These are phyloP conservation scores for Myxozyma kluyveri DNA, from an alignment of 805 yeast species.

Conservation along the genomic window DNA sequence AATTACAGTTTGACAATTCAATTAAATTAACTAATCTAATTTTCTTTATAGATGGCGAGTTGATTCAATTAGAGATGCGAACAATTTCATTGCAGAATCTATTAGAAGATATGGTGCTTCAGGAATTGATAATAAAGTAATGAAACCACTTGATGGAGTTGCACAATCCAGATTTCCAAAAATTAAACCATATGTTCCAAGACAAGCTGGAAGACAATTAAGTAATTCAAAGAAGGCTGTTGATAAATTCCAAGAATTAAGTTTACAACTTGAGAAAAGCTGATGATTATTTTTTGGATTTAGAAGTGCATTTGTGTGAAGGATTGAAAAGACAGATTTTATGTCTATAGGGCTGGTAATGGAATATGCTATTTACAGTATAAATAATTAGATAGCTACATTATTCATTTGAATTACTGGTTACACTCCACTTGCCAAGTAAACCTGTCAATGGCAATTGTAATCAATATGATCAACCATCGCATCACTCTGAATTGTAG, in stretches of 20 bases:
- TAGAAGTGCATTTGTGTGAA: too few species aligned
- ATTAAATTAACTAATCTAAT: background rate
- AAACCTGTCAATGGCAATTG: too few species aligned
- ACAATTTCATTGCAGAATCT: constrained; percentile 27
- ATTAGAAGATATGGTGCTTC: constrained; percentile 32
- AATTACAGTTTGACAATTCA: background rate
- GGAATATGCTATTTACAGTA: too few species aligned
- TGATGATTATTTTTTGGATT: too few species aligned
- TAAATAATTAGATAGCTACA: too few species aligned
- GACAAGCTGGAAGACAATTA: constrained; percentile 31
- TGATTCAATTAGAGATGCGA: constrained; percentile 12
- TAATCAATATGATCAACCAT: too few species aligned
- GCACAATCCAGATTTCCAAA: constrained; percentile 56
- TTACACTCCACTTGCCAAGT: too few species aligned
- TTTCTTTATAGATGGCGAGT: constrained; percentile 19
- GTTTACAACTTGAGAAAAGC: constrained; percentile 5
- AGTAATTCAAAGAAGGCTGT: constrained; percentile 6
- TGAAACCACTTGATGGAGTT: constrained; percentile 48
- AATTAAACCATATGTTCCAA: constrained; percentile 66
- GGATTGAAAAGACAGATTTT: too few species aligned
- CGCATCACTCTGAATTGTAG: too few species aligned
- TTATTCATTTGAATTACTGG: too few species aligned
- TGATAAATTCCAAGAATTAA: constrained; percentile 1
- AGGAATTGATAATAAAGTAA: constrained; percentile 14
- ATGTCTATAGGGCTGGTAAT: too few species aligned